Evolutionary conservation across 2,329 filamentous ascomycete genomes (phyloP).

Genomic region (Plectosphaerella plurivora): DNA sequence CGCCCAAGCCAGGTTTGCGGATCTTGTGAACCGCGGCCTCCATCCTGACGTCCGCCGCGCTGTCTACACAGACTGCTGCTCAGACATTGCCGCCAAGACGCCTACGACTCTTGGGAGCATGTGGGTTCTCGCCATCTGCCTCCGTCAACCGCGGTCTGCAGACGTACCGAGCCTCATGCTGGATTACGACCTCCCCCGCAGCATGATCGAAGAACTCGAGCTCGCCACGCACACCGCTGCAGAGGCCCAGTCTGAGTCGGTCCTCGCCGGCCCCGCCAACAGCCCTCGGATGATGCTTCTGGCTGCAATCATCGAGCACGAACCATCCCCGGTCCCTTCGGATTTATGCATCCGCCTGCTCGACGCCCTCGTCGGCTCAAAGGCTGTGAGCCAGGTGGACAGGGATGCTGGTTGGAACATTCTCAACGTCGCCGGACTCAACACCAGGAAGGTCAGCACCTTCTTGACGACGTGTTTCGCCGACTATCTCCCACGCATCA

Average conservation of each 20-base stretch:
- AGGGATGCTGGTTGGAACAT: conserved; percentile 67
- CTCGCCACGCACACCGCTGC: conserved; percentile 34
- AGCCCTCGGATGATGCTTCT: conserved; percentile 54
- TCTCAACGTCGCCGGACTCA: conserved; percentile 44
- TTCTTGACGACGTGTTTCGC: conserved; percentile 52
- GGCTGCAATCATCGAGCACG: conserved; percentile 52
- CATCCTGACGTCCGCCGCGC: conserved; percentile 49
- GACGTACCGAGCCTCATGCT: conserved; percentile 55
- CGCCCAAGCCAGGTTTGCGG: conserved; percentile 56
- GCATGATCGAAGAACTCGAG: conserved; percentile 63
- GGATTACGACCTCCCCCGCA: conserved; percentile 55
- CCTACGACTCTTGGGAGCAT: conserved; percentile 68
- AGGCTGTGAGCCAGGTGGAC: conserved; percentile 54
- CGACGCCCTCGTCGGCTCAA: conserved; percentile 65
- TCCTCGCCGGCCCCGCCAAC: conserved; percentile 38
- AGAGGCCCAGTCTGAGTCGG: conserved; percentile 23
- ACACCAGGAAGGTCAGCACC: conserved; percentile 42
- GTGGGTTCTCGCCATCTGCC: conserved; percentile 52
- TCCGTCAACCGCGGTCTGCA: conserved; percentile 32
- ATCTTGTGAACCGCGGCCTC: conserved; percentile 54
- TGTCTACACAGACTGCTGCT: conserved; percentile 63
- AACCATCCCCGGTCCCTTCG: conserved; percentile 56
- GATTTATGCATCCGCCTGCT: conserved; percentile 64
- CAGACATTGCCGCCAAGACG: conserved; percentile 62
- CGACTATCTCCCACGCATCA: conserved; percentile 52